phyloP scores from a whole-genome alignment of 75 land plant genomes.

The Selaginella moellendorffii region DNA sequence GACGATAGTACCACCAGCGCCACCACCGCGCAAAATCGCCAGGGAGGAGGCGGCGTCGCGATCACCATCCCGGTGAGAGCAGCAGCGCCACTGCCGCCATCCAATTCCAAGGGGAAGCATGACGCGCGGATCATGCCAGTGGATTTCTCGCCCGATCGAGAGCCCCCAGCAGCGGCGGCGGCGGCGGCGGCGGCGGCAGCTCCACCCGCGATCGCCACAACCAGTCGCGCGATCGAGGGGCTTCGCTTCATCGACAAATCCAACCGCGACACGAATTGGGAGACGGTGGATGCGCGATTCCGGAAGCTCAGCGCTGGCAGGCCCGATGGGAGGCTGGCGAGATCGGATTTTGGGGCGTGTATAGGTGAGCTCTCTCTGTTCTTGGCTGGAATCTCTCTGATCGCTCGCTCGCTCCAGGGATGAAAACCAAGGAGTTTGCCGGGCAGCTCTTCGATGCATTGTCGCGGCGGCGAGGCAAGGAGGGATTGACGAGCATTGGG shows the following conservation, averaged over 20 bases:
- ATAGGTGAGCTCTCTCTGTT: constrained; percentile 12
- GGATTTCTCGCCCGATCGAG: not conserved
- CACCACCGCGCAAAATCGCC: no score
- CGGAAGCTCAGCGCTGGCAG: not conserved
- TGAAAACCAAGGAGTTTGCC: constrained; percentile 23
- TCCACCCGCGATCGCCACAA: not conserved
- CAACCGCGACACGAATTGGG: constrained; percentile 17
- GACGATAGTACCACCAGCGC: no score
- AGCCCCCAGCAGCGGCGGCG: not conserved
- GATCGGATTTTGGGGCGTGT: constrained; percentile 18
- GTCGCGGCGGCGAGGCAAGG: constrained; percentile 1
- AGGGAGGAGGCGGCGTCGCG: not conserved
- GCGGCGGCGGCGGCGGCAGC: not conserved
- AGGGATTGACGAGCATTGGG: constrained; percentile 18
- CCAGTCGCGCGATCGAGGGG: constrained; percentile 12
- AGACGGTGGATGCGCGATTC: constrained; percentile 15
- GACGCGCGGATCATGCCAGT: not conserved
- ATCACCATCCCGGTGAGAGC: not conserved
- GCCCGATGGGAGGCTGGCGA: constrained; percentile 1
- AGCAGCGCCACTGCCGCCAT: not conserved
- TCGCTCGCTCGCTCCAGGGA: constrained; percentile 1
- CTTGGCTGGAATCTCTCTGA: not conserved
- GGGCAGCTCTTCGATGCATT: constrained; percentile 19
- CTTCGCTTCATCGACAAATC: constrained; percentile 20
- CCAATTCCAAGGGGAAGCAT: not conserved